Percentiles rank a stretch among this genome's conserved stretches.
These are phyloP conservation scores for Auricularia sp. DNA, from an alignment of 768 basidiomycete genomes.

Conservation along the genomic window DNA sequence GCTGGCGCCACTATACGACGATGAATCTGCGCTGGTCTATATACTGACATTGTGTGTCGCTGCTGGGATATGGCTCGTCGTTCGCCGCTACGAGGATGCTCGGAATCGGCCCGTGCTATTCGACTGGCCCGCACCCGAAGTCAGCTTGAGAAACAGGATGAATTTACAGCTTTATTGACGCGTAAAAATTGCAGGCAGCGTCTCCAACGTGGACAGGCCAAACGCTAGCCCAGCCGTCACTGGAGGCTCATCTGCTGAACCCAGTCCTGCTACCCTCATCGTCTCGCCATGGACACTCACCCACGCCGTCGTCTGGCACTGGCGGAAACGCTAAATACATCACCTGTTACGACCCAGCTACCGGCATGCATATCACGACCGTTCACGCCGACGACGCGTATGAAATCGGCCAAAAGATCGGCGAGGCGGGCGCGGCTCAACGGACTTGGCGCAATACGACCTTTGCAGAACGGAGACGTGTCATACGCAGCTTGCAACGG, in stretches of 20 bases:
- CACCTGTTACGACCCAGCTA: constrained; percentile 88
- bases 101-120: constrained; percentile 69
- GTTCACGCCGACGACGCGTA: constrained; percentile 60
- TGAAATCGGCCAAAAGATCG: constrained; percentile 69
- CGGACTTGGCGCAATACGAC: constrained; percentile 61
- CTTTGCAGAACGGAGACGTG: constrained; percentile 69
- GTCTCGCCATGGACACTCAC: background rate
- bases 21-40: constrained; percentile 52
- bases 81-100: constrained; percentile 61
- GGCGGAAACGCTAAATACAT: constrained; percentile 50
- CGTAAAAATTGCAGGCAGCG: constrained; percentile 32
- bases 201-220: constrained; percentile 47
- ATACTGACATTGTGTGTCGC: constrained; percentile 61
- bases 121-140: constrained; percentile 44
- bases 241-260: constrained; percentile 55
- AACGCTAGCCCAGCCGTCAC: constrained; percentile 44
- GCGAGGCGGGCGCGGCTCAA: constrained; percentile 54
- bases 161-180: background rate
- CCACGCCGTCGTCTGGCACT: constrained; percentile 10
- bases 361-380: constrained; percentile 70
- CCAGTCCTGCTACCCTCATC: constrained; percentile 41
- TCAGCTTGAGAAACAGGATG: constrained; percentile 25
- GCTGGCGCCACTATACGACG: constrained; percentile 43
- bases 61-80: constrained; percentile 70
- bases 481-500: constrained; percentile 76